phyloP scores from a whole-genome alignment of 495 filamentous ascomycete species.

The Penicillium arizonense region DNA sequence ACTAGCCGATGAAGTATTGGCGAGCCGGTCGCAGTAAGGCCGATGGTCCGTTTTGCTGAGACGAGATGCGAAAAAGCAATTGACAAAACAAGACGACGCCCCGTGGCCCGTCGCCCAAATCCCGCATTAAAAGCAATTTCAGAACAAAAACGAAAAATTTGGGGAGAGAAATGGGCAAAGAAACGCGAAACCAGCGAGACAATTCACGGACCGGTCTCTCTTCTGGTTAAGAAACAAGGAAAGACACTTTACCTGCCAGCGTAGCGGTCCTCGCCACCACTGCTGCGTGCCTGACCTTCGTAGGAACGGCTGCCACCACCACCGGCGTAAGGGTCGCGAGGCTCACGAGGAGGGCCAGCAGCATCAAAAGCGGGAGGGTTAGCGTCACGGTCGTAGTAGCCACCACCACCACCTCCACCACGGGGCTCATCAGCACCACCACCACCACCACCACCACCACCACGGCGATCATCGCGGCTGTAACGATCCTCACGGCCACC shows the following conservation, averaged over 20 bases:
- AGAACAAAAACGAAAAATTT: slow-evolving; percentile 16
- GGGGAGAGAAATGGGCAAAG: slow-evolving; percentile 8
- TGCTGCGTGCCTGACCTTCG: slow-evolving; percentile 32
- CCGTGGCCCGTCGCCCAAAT: slow-evolving; percentile 35
- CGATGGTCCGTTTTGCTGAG: slow-evolving; percentile 30
- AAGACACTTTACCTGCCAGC: slow-evolving; percentile 39
- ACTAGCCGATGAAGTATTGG: slow-evolving; percentile 31
- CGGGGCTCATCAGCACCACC: slow-evolving; percentile 37
- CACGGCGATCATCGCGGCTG: slow-evolving; percentile 59
- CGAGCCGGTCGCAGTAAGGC: slow-evolving; percentile 31
- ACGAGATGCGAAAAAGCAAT: slow-evolving; percentile 34
- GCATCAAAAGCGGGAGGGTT: slow-evolving; percentile 46
- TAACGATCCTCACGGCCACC: slow-evolving; percentile 66
- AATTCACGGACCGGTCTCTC: slow-evolving; percentile 7
- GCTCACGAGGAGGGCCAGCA: slow-evolving; percentile 55
- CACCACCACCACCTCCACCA: slow-evolving; percentile 40
- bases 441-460: slow-evolving; percentile 43
- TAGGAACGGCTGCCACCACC: slow-evolving; percentile 43
- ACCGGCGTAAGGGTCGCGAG: slow-evolving; percentile 57
- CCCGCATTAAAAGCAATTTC: slow-evolving; percentile 36
- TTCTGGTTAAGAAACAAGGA: slow-evolving; percentile 11
- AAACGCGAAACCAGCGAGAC: slow-evolving; percentile 13
- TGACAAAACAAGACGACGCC: slow-evolving; percentile 34
- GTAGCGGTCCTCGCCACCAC: slow-evolving; percentile 47
- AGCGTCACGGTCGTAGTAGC: slow-evolving; percentile 47